Conservation (phyloP, 495 filamentous ascomycete genomes). For the Margaritispora aquatica region DNA sequence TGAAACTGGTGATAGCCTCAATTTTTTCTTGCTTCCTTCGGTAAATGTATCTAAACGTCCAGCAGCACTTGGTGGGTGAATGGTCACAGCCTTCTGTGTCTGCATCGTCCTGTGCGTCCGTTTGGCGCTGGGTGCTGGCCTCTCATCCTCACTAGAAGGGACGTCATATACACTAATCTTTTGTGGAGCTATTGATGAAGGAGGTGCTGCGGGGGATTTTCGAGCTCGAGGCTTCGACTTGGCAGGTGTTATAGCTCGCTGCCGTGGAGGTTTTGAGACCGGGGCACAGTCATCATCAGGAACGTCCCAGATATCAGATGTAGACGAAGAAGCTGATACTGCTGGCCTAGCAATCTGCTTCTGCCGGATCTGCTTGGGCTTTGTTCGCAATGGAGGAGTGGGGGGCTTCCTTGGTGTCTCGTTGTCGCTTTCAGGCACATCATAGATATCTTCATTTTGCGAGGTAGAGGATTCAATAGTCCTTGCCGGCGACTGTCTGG, state of each 20-base stretch:
- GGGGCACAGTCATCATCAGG: constrained; percentile 16
- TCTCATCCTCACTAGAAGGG: neutral
- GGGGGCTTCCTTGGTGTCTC: neutral
- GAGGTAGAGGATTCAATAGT: neutral
- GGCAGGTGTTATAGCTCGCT: neutral
- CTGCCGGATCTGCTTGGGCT: constrained; percentile 4
- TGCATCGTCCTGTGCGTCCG: neutral
- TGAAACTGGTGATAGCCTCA: constrained; percentile 14
- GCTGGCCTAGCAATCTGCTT: neutral
- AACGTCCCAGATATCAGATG: constrained; percentile 17
- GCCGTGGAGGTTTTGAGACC: neutral
- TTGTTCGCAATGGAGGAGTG: neutral
- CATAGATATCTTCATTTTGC: constrained; percentile 3
- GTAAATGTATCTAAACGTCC: neutral
- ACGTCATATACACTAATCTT: neutral
- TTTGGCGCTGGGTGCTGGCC: neutral
- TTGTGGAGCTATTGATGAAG: neutral
- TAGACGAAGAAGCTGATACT: neutral
- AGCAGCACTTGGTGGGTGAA: neutral
- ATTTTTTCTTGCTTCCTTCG: constrained; percentile 14
- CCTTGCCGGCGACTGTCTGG: constrained; percentile 5
- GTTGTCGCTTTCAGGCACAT: constrained; percentile 3
- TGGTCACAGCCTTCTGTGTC: neutral
- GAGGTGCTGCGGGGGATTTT: neutral
- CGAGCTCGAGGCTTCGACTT: neutral